Conservation (phyloP, 2,329 filamentous ascomycete genomes). For the Tolypocladium album region DNA sequence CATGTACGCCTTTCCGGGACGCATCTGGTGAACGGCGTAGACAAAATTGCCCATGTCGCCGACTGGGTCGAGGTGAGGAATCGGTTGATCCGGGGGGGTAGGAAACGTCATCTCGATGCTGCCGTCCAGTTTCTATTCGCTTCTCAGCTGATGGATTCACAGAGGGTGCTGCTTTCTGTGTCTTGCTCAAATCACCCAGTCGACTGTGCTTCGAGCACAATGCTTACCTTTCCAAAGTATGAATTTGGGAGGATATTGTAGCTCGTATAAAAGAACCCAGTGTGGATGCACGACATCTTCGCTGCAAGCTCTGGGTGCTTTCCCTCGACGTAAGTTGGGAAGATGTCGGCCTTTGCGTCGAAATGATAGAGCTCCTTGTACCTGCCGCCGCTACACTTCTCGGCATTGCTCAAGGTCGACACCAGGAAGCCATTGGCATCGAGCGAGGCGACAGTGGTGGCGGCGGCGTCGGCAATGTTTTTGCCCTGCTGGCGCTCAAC, state of each 20-base stretch:
- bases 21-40: constrained; percentile 38
- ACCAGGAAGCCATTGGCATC: constrained; percentile 37
- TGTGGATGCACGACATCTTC: constrained; percentile 42
- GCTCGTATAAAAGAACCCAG: constrained; percentile 36
- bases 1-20: constrained; percentile 36
- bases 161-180: neutral
- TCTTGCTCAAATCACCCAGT: neutral
- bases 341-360: constrained; percentile 41
- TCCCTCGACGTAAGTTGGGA: constrained; percentile 31
- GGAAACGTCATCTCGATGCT: constrained; percentile 37
- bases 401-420: constrained; percentile 39
- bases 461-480: constrained; percentile 45
- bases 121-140: constrained; percentile 23
- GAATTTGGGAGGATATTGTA: constrained; percentile 33
- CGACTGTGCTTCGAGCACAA: neutral
- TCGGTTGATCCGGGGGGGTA: constrained; percentile 22
- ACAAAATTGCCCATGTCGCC: constrained; percentile 35
- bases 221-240: constrained; percentile 34
- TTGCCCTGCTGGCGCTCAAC: constrained; percentile 39
- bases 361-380: constrained; percentile 41
- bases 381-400: constrained; percentile 31
- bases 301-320: constrained; percentile 30
- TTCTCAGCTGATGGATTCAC: neutral
- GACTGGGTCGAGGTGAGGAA: constrained; percentile 36
- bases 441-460: constrained; percentile 25